Evolutionary conservation across 139 green algal genomes (phyloP).

Genomic region (Coelastrella sp.): DNA sequence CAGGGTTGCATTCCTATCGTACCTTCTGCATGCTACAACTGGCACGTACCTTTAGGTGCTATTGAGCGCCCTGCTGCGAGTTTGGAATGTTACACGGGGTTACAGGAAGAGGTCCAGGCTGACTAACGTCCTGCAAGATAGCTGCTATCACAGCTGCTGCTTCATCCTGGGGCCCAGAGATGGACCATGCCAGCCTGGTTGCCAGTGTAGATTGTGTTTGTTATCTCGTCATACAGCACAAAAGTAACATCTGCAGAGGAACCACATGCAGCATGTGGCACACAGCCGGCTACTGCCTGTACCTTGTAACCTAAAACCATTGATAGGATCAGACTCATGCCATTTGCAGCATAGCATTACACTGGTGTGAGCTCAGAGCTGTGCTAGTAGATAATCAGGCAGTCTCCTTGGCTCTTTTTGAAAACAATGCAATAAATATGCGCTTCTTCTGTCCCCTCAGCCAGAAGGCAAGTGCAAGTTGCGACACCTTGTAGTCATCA

Average conservation of each 20-base stretch:
- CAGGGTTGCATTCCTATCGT: no score
- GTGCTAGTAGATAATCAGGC: background rate
- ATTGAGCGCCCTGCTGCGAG: no score
- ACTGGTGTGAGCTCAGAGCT: background rate
- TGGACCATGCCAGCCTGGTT: constrained; percentile 2
- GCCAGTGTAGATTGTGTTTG: constrained; percentile 17
- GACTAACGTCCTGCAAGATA: no score
- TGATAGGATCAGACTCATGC: background rate
- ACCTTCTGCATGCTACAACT: no score
- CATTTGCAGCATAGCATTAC: background rate
- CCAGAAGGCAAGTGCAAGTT: no score
- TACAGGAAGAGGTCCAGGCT: no score
- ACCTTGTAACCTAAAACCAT: background rate
- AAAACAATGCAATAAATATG: background rate
- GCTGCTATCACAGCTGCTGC: background rate
- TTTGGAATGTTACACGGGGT: no score
- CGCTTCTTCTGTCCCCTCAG: background rate
- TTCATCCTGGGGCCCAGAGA: background rate
- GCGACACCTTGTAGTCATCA: no score
- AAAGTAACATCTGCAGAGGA: constrained; percentile 8
- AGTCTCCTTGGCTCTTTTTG: background rate
- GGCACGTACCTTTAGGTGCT: no score
- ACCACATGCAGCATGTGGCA: background rate
- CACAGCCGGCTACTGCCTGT: background rate
- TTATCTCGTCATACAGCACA: constrained; percentile 18